Evolutionary conservation across 352 stramenopile species (phyloP).

Genomic region (Achlya hypogyna): DNA sequence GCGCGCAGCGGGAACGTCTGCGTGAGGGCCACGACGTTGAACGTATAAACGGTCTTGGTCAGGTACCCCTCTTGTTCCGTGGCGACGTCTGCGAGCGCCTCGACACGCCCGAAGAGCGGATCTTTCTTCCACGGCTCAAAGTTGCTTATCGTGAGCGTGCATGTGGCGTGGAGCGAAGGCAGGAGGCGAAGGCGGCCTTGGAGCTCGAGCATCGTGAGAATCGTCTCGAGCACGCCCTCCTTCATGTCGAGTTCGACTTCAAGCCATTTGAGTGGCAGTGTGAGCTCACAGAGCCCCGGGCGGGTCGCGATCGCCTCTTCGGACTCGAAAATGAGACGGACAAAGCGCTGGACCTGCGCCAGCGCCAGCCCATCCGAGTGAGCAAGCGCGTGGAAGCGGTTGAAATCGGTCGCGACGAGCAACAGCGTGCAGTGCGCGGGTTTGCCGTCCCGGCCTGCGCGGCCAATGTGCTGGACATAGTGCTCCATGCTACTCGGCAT

Average conservation of each 20-base stretch:
- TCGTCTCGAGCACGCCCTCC: slow-evolving; percentile 59
- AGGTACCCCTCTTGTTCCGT: slow-evolving; percentile 44
- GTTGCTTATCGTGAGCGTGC: slow-evolving; percentile 21
- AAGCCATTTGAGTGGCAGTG: slow-evolving; percentile 39
- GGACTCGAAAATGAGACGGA: slow-evolving; percentile 29
- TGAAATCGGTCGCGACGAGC: slow-evolving; percentile 51
- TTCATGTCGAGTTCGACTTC: slow-evolving; percentile 66
- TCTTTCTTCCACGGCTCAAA: neutral
- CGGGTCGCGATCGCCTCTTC: neutral
- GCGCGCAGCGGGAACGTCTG: neutral
- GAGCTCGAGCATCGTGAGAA: slow-evolving; percentile 52
- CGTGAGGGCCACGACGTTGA: slow-evolving; percentile 8
- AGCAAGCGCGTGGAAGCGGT: slow-evolving; percentile 55
- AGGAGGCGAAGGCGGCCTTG: slow-evolving; percentile 15
- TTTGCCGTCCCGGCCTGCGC: slow-evolving; percentile 91
- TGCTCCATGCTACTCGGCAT: slow-evolving; percentile 95
- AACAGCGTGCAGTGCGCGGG: slow-evolving; percentile 53
- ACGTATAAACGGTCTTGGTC: slow-evolving; percentile 20
- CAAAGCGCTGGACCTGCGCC: slow-evolving; percentile 37
- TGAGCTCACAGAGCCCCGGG: neutral
- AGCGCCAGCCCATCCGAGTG: slow-evolving; percentile 59
- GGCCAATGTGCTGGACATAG: slow-evolving; percentile 96
- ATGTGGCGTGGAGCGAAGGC: slow-evolving; percentile 15
- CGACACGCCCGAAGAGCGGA: neutral
- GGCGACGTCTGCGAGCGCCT: slow-evolving; percentile 27